These are phyloP conservation scores for Closterium sp. DNA, from an alignment of 139 green algal species.

Conservation along the genomic window DNA sequence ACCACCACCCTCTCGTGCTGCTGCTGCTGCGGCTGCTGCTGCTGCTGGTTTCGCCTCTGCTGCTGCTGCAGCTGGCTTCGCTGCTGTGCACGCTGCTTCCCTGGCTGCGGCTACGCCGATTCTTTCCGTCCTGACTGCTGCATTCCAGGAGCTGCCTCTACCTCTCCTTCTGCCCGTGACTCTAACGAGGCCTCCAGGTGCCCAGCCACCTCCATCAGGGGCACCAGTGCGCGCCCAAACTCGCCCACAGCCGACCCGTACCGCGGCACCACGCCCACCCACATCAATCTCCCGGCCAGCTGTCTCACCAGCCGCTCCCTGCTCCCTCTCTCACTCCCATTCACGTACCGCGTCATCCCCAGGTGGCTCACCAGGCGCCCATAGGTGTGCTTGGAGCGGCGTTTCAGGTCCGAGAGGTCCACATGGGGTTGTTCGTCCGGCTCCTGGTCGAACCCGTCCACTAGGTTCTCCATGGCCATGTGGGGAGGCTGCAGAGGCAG, in stretches of 20 bases:
- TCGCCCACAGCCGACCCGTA: background rate
- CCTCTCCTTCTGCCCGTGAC: background rate
- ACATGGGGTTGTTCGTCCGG: background rate
- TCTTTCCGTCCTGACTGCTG: background rate
- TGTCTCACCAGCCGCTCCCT: background rate
- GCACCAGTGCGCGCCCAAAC: background rate
- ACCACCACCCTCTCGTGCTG: background rate
- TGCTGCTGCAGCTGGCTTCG: background rate
- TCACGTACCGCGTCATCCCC: background rate
- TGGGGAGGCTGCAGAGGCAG: background rate
- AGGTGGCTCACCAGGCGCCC: background rate
- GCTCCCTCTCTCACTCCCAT: background rate
- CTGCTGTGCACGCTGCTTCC: background rate
- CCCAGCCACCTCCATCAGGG: background rate
- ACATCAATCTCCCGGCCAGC: background rate
- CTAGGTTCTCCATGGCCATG: background rate
- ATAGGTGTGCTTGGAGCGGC: background rate
- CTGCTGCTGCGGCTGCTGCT: too few relatives aligned
- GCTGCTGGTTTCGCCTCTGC: background rate
- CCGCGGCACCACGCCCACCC: background rate
- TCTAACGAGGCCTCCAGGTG: background rate
- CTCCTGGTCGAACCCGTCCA: background rate
- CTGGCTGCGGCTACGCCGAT: background rate
- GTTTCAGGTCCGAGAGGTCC: background rate
- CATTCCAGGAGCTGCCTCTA: too few relatives aligned